These are phyloP conservation scores for Nakaseomyces sp. DNA, from an alignment of 1,139 yeast species.

Conservation along the genomic window DNA sequence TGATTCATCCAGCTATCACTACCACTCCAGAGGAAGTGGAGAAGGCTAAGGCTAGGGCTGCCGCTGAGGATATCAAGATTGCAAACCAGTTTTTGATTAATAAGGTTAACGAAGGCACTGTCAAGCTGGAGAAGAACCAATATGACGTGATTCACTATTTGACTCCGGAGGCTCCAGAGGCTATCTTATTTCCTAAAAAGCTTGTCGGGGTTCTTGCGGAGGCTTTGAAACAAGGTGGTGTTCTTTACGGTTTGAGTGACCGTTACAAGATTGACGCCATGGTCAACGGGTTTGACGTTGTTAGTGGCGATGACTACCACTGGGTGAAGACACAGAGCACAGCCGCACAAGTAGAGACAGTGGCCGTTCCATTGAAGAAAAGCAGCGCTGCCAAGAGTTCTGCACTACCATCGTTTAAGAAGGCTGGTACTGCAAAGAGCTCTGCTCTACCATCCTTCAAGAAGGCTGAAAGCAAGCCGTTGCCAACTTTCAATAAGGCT, in stretches of 20 bases:
- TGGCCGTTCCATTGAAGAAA: conserved; percentile 11
- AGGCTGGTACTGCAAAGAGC: not conserved
- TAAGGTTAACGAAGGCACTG: conserved; percentile 51
- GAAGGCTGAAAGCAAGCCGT: conserved; percentile 5
- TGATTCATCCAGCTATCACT: conserved; percentile 68
- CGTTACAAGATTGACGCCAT: conserved; percentile 28
- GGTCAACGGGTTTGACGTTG: conserved; percentile 26
- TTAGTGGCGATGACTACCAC: conserved; percentile 14
- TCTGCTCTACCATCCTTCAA: conserved; percentile 9
- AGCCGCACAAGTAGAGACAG: conserved; percentile 7
- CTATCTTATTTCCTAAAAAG: conserved; percentile 25
- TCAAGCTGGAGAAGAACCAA: conserved; percentile 37
- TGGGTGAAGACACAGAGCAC: conserved; percentile 22
- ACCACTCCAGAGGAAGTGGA: conserved; percentile 47
- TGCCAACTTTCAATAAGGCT: conserved; percentile 9
- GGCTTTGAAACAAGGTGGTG: conserved; percentile 21
- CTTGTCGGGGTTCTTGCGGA: conserved; percentile 21
- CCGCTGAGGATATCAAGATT: conserved; percentile 17
- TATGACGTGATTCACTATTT: conserved; percentile 48
- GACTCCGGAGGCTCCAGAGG: conserved; percentile 43
- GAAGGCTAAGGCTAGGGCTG: conserved; percentile 32
- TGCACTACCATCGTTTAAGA: conserved; percentile 12
- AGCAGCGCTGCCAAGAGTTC: conserved; percentile 9
- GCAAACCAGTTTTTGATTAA: conserved; percentile 44
- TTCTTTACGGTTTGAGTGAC: conserved; percentile 26